Evolutionary conservation across 495 filamentous ascomycete genomes (phyloP).

Genomic region (Penicillium soppii): DNA sequence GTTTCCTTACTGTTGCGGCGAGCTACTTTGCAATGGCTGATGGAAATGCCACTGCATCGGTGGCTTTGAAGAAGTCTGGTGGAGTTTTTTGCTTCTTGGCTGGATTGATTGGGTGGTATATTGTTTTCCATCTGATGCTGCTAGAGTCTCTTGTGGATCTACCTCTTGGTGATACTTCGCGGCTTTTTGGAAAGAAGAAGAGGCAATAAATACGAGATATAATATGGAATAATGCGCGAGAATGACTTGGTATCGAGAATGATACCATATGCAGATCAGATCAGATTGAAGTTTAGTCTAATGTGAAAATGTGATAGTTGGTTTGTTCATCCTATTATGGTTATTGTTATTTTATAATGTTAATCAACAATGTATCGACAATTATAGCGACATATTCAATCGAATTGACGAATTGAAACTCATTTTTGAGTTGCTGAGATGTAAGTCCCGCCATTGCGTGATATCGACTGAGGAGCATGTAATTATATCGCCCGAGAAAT

Average conservation of each 20-base stretch:
- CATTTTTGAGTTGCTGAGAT: neutral
- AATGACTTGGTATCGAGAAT: no score
- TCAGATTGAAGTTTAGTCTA: no score
- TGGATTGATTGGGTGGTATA: constrained; percentile 50
- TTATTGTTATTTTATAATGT: no score
- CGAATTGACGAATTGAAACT: neutral
- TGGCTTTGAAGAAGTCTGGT: constrained; percentile 43
- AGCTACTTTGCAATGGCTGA: constrained; percentile 48
- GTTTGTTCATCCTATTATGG: no score
- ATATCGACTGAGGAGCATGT: neutral
- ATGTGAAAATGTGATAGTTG: neutral
- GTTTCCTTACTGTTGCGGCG: constrained; percentile 43
- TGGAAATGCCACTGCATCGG: constrained; percentile 28
- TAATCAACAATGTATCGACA: neutral
- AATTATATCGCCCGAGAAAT: neutral
- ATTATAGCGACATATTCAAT: neutral
- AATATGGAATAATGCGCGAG: neutral
- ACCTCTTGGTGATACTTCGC: constrained; percentile 47
- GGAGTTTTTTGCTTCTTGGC: constrained; percentile 48
- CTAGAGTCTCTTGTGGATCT: constrained; percentile 42
- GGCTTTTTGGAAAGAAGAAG: constrained; percentile 36
- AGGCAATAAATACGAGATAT: neutral
- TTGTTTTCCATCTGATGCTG: constrained; percentile 45
- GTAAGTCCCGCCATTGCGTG: constrained; percentile 2
- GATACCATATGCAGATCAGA: no score